A percentile compares a stretch with the other conserved stretches of the same genome.
phyloP scores from a whole-genome alignment of 2,329 filamentous ascomycete species.

The Dothiorella sarmentorum region DNA sequence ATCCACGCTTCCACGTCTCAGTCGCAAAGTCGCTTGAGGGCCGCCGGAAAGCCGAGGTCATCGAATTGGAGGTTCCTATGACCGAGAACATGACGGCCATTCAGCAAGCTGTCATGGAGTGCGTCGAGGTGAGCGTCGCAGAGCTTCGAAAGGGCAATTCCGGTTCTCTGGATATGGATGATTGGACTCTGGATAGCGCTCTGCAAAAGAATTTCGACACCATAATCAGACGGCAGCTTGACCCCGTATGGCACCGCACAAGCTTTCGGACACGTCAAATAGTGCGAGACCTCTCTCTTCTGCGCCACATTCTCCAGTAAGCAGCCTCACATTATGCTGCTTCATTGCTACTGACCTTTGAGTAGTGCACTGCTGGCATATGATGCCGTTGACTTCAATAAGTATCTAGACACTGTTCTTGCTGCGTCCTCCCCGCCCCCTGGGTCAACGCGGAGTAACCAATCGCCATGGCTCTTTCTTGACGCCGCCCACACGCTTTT shows the following conservation, averaged over 20 bases:
- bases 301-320: conserved; percentile 77
- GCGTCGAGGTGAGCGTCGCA: conserved; percentile 89
- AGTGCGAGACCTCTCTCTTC: conserved; percentile 78
- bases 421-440: conserved; percentile 85
- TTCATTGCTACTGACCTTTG: not conserved
- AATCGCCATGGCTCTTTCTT: conserved; percentile 93
- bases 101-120: conserved; percentile 91
- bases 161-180: conserved; percentile 81
- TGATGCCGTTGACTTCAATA: conserved; percentile 86
- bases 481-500: conserved; percentile 95
- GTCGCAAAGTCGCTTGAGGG: conserved; percentile 89
- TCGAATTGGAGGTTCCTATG: conserved; percentile 95
- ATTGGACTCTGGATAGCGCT: conserved; percentile 94
- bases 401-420: conserved; percentile 90
- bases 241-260: conserved; percentile 95
- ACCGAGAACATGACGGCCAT: conserved; percentile 90
- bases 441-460: conserved; percentile 80
- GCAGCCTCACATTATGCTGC: conserved; percentile 19
- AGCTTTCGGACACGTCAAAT: conserved; percentile 95
- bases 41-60: conserved; percentile 89
- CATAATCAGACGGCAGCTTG: conserved; percentile 81
- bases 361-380: conserved; percentile 67
- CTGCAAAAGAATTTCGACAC: conserved; percentile 89
- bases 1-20: conserved; percentile 88
- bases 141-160: conserved; percentile 90